Conservation (phyloP, 2,329 filamentous ascomycete genomes). For the Fusarium sp. region DNA sequence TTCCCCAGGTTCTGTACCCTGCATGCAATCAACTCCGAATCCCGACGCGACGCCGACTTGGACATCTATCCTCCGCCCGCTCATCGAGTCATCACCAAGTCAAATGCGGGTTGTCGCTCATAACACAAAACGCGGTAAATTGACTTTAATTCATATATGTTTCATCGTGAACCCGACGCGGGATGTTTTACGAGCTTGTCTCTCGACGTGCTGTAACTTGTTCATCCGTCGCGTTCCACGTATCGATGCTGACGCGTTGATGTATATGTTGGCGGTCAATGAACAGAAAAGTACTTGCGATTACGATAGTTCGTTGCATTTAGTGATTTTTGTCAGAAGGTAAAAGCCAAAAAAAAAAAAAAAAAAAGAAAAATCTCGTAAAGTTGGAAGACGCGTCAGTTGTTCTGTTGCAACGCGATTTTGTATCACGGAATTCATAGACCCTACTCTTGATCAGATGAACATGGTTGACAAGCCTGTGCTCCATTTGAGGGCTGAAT, state of each 20-base stretch:
- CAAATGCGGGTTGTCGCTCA: too few relatives aligned
- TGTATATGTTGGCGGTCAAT: too few relatives aligned
- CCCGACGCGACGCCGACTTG: neutral
- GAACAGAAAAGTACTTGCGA: neutral
- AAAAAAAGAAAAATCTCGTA: neutral
- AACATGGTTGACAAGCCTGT: neutral
- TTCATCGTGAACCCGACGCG: too few relatives aligned
- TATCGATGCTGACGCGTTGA: too few relatives aligned
- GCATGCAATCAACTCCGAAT: neutral
- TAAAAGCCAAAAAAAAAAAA: too few relatives aligned
- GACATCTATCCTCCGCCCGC: too few relatives aligned
- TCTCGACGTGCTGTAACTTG: too few relatives aligned
- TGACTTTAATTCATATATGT: too few relatives aligned
- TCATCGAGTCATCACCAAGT: too few relatives aligned
- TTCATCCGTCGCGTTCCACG: neutral
- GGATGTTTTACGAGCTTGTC: too few relatives aligned
- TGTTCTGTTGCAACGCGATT: neutral
- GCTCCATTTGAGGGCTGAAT: too few relatives aligned
- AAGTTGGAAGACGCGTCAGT: neutral
- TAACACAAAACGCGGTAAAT: too few relatives aligned
- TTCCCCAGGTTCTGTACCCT: neutral
- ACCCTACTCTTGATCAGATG: rapidly evolving
- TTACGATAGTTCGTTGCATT: rapidly evolving
- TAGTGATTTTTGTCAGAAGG: rapidly evolving
- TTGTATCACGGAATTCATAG: neutral